Percentiles rank a stretch among this genome's conserved stretches.
Evolutionary conservation across 768 basidiomycete species (phyloP).

Genomic region (Kwoniella newhampshirensis): DNA sequence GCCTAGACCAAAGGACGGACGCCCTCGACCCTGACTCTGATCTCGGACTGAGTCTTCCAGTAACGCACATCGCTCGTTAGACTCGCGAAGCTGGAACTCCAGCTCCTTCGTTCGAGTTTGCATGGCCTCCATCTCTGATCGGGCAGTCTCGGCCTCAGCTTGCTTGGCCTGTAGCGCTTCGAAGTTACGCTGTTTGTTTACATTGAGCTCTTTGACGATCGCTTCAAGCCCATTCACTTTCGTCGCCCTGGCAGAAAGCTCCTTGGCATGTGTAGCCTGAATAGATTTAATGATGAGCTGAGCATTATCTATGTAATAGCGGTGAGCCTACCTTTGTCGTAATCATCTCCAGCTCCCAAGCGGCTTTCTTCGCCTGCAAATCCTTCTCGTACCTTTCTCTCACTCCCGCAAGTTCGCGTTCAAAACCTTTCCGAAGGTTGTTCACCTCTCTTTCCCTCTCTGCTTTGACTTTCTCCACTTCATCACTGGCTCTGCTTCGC

Average conservation of each 20-base stretch:
- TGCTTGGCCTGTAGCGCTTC: constrained; percentile 83
- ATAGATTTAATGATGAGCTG: constrained; percentile 3
- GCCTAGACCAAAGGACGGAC: constrained; percentile 3
- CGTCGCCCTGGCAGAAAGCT: constrained; percentile 62
- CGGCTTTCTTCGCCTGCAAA: constrained; percentile 62
- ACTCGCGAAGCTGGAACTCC: constrained; percentile 80
- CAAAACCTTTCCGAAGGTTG: constrained; percentile 60
- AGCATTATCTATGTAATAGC: background rate
- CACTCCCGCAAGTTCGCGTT: constrained; percentile 64
- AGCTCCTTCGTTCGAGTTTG: constrained; percentile 78
- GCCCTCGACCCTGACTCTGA: constrained; percentile 57
- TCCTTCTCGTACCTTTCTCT: constrained; percentile 78
- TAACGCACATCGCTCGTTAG: constrained; percentile 68
- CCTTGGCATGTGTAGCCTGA: constrained; percentile 70
- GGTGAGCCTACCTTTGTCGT: constrained; percentile 64
- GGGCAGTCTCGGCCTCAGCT: constrained; percentile 82
- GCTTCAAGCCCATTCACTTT: constrained; percentile 70
- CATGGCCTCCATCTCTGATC: constrained; percentile 70
- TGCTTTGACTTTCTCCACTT: constrained; percentile 63
- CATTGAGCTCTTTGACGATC: constrained; percentile 66
- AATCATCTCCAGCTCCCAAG: constrained; percentile 74
- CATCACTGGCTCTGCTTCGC: constrained; percentile 60
- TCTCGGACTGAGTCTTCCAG: constrained; percentile 56
- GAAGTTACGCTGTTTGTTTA: constrained; percentile 77
- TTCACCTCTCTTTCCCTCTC: constrained; percentile 59